A percentile compares a stretch with the other conserved stretches of the same genome.
These are phyloP conservation scores for Arxiozyma telluris DNA, from an alignment of 1,139 yeast species.

Conservation along the genomic window DNA sequence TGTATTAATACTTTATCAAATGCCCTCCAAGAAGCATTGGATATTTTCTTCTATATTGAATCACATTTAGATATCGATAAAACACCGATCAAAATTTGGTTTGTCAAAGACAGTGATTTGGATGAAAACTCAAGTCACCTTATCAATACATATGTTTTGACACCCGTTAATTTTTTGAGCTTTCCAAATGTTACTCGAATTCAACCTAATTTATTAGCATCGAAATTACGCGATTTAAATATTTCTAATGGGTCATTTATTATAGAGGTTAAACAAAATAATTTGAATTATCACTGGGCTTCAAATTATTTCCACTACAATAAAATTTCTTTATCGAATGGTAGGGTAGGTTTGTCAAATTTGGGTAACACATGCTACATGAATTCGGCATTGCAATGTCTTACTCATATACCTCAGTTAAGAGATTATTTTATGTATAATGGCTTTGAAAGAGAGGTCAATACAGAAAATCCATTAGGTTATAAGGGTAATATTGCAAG, in stretches of 20 bases:
- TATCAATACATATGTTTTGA: conserved; percentile 20
- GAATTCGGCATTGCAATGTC: conserved; percentile 93
- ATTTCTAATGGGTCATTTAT: conserved; percentile 24
- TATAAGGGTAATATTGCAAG: conserved; percentile 71
- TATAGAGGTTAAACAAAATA: conserved; percentile 26
- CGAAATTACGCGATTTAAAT: conserved; percentile 18
- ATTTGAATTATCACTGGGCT: conserved; percentile 30
- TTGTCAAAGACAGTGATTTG: conserved; percentile 15
- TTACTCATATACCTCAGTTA: conserved; percentile 79
- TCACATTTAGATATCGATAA: conserved; percentile 16
- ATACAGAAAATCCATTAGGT: conserved; percentile 74
- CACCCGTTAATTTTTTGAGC: conserved; percentile 25
- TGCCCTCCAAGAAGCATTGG: conserved; percentile 19
- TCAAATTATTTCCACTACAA: conserved; percentile 29
- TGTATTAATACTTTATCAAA: conserved; percentile 17
- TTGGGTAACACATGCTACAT: conserved; percentile 93
- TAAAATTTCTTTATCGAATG: conserved; percentile 33
- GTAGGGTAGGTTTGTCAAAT: conserved; percentile 62
- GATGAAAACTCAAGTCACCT: conserved; percentile 6
- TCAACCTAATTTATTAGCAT: conserved; percentile 14
- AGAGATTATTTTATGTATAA: conserved; percentile 62
- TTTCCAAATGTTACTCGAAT: conserved; percentile 20
- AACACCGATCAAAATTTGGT: conserved; percentile 29
- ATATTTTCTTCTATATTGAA: conserved; percentile 18
- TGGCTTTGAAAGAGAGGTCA: conserved; percentile 59